Evolutionary conservation across 2,329 filamentous ascomycete species (phyloP), one percentile per base, ranked within the genome.

Genomic region (Zymoseptoria brevis): DNA sequence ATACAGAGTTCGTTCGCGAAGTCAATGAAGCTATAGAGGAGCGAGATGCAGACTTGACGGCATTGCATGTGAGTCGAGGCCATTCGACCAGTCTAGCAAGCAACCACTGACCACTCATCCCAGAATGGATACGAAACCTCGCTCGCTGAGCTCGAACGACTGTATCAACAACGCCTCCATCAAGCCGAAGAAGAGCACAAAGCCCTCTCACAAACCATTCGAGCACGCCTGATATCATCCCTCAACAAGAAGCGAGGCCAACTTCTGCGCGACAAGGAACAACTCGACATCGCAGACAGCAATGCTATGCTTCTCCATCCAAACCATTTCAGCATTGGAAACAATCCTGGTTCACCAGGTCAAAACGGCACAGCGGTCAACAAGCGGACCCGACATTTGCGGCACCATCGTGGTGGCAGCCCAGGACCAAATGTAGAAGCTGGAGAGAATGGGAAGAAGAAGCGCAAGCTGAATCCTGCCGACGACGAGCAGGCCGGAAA

Each of bases 1-100:
- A 96, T 73, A 82, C 87, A 60, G 86, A 90, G 66, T 97, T 95
- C 77, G 85, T 94, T 19, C 84, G 90, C 66, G 86, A 93, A 62
- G 83, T 96, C 57, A 95, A 96, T 71, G 87, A 95, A 73, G 83
- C 90, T 7, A 86, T 96, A 65, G 92, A 97, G 74, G 84, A 90
- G 69, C 84, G 90, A 67, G 94, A 99, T 77, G 86, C 88, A 64
- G 86, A 92, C 67, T 77, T 97, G 70, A 87, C 88, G 6, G 83
- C 87, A 70, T 83, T 96, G 65, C 87, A 88, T 81, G 94, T 96
- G 80, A 70, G 84, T 59, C 5, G 22, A 19, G 41, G 11, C 1
- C 8, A 19, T 19, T 45, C 35, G 35, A 60, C 41, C n/a, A 50
- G 9, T n/a, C 13, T 22, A 11, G 21, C 35, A 45, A 16, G 35